Evolutionary conservation across 768 basidiomycete genomes (phyloP), one percentile per base, ranked within the genome.

Genomic region (Leccinum truebloodii): DNA sequence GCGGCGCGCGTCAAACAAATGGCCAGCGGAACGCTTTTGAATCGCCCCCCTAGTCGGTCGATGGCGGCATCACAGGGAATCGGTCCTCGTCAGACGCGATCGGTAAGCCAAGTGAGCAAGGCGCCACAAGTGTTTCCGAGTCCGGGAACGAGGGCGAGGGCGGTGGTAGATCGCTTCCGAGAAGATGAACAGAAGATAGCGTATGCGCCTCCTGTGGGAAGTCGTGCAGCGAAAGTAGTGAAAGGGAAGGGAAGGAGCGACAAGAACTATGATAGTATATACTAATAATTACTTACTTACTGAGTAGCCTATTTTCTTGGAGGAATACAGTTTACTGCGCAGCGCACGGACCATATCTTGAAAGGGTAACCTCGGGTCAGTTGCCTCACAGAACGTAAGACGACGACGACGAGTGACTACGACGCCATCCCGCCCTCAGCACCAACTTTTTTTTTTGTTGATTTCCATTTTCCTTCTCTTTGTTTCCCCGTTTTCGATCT

Each of bases 1-100:
- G 56, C 49, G 18, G 64, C 65, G 34, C 63, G 61, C 34, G 51
- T 73, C 20, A 51, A 60, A 24, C 63, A 57, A 14, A 65, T 69
- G 69, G 63, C 65, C 1, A 52, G 7, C 1, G 58, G 54, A 12
- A 34, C 39, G 12, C 51, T 70, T 55, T 24, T 37, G 22, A 35
- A 22, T 18, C 26, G 16, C 54, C 5, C 32, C 32, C 32, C 28
- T 10, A 9, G 22, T 41, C 67, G 61, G 6, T 63, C 63, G 37
- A 57, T 24, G 61, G 51, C 44, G 6, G 26, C 46, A 3, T 41
- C 37, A 4, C 57, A 56, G 41, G 2, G 54, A 22, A 3, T n/a
- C 9, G 59, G 56, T 22, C 61, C 65, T 35, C 62, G 48, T n/a
- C 52, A 18, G 39, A 63, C 64, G 16, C 58, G 59, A 24, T 68